Base-by-base conservation (phyloP, 1,139 yeast species). In the Lodderomyces beijingensis region DNA sequence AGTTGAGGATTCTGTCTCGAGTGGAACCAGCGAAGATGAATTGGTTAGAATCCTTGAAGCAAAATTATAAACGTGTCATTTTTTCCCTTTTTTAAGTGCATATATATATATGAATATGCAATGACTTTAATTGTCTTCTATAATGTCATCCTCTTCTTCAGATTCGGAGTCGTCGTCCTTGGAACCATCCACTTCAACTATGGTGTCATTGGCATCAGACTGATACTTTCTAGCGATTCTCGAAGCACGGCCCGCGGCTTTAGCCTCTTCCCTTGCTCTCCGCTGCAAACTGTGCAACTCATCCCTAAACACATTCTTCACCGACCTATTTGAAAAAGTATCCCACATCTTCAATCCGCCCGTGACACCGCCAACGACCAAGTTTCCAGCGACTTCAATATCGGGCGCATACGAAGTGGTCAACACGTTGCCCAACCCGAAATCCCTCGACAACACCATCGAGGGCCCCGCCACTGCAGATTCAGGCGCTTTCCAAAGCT, bases 311-410 rank as follows among this genome's bases (percentile, higher is more conserved):
- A 82, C 65, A 33, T 68, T 68, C 49, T 96, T 76, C 13, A 89
- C 89, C 9, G 94, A 71, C 40, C 75, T 67, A 60, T 91, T 91
- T 37, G 87, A 75, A 57, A 89, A 81, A 5, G 83, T 74, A 58
- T 91, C 97, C 96, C 97, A 93, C 62, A 91, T 74, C 59, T 88
- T 89, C 55, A 91, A 70, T 10, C 82, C 78, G 21, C 88, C 88
- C 36, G 74, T 73, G 29, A 85, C 87, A 52, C 99, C 99, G 46
- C 96, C 98, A 41, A 87, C 75, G 17, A 80, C 81, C 42, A 91
- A 57, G 49, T 82, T 77, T 44, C 96, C 96, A 4, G 89, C 81
- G 30, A 86, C 83, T 56, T 86, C 96, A 35, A 75, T 63, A 57
- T 91, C 98, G 31, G 89, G 83, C 8, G 95, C 93, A 64, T 88